Evolutionary conservation across 805 yeast species (phyloP), one percentile per base, ranked within the genome.

Genomic region (Pachysolen tannophilus): DNA sequence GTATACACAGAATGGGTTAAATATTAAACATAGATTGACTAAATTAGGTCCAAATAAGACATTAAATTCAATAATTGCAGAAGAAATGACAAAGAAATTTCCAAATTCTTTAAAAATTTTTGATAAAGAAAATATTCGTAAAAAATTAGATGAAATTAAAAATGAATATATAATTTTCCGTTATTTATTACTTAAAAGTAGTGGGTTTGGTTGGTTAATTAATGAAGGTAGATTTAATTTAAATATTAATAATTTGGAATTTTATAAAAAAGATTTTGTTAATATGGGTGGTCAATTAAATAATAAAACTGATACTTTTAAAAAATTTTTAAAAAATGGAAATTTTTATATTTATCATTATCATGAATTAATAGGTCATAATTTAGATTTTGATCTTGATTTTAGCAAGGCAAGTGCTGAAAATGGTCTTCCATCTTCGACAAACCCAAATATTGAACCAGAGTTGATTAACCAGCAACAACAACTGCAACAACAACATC

Each of bases 131-230:
- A 37, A 37, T 28, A 37, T 37, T 11, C 27, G 40, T 10, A 37
- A 37, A 19, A 37, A 37, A 20, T 25, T 37, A 20, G 40, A 37
- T 26, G 40, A 37, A 32, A 37, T 37, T 20, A 37, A 33, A 27
- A 20, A 32, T 30, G 40, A 37, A 25, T 37, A 37, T 19, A 29
- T 29, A 32, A 34, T 37, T 11, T 37, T 33, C 29, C 24, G 37
- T 14, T 37, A 33, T 29, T 26, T 37, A 10, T 29, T 20, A 4
- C 26, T 24, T 26, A 37, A 33, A 23, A 37, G 34, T 20, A 23
- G 30, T 10, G 40, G 40, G 8, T 32, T 32, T 21, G 40, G 40
- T n/a, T 37, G 40, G 40, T 21, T 28, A 7, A 34, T 26, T 6
- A 11, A 29, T 4, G 40, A 37, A 14, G 40, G 40, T 3, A 28